Evolutionary conservation across 495 filamentous ascomycete species (phyloP), one percentile per base, ranked within the genome.

Genomic region (Penicillium subrubescens): DNA sequence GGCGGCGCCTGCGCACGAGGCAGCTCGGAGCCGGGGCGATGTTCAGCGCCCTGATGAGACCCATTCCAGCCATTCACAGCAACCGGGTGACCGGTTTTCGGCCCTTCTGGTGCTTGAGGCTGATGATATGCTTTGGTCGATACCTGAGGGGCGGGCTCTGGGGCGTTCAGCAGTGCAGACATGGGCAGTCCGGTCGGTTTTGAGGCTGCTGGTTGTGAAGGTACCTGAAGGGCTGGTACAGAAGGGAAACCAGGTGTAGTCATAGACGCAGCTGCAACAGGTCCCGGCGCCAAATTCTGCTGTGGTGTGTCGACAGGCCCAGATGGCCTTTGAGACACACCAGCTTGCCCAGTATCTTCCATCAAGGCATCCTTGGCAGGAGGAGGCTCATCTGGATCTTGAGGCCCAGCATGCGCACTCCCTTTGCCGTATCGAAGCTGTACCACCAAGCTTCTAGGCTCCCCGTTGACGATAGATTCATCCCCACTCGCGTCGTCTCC

Each of bases 391-490:
- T 74, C 73, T 50, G 67, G 55, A 31, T 39, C 67, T 35, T 66
- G 54, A 0, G 67, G 53, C 27, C 63, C 68, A 48, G 65, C 67
- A 17, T 66, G 53, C 23, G 50, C 50, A 56, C 75, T 73, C 12
- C 69, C 69, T 60, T 82, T 81, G 66, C 71, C 66, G 62, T 84
- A 83, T 65, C 81, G 82, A 51, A 94, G 82, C 65, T 89, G 89
- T 63, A 92, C 87, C 37, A 94, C 81, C 29, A 90, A 81, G 60
- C 86, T 90, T 31, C 73, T 80, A 25, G 77, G 76, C 21, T 87
- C 81, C 2, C 82, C 85, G 21, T 87, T 78, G 39, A 84, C 79
- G 27, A 87, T 81, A 5, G 79, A 81, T 39, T 86, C 87, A 50
- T 87, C 87, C 33, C 84, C 84, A 25, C 85, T 83, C 55, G 81